phyloP scores from a whole-genome alignment of 1,284 basidiomycete species.

The Ganoderma leucocontextum region DNA sequence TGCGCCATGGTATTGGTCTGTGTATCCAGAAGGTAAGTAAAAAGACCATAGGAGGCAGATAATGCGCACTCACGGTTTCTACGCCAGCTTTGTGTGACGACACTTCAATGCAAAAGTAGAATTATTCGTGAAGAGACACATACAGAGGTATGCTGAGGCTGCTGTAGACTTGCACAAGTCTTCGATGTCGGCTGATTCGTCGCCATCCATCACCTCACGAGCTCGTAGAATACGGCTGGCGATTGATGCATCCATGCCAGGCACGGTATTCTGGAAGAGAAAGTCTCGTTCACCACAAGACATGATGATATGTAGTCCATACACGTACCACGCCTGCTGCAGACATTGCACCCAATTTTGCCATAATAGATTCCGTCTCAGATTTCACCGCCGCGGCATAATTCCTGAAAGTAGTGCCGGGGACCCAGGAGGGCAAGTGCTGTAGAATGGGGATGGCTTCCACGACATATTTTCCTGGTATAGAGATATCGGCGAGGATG shows the following conservation, averaged over 20 bases:
- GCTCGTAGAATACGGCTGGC: background rate
- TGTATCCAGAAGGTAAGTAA: background rate
- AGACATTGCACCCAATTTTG: background rate
- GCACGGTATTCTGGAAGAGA: background rate
- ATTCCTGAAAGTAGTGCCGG: constrained; percentile 32
- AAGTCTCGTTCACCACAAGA: background rate
- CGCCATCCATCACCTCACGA: background rate
- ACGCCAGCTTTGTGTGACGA: background rate
- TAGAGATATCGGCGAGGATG: constrained; percentile 4
- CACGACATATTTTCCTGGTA: constrained; percentile 21
- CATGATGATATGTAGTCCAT: background rate
- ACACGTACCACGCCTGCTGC: background rate
- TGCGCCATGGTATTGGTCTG: constrained; percentile 20
- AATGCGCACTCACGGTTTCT: background rate
- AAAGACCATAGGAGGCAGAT: background rate
- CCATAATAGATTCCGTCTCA: background rate
- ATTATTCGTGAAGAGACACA: background rate
- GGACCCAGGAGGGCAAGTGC: constrained; percentile 36
- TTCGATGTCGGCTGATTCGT: background rate
- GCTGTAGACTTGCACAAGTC: background rate
- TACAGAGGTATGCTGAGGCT: constrained; percentile 9
- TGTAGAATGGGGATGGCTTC: constrained; percentile 21
- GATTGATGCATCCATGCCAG: background rate
- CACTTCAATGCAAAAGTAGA: too few species aligned
- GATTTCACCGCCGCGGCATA: background rate